A percentile compares a stretch with the other conserved stretches of the same genome.
Evolutionary conservation across 192 early-diverging fungal species (phyloP).

Genomic region (Chytriomyces confervae): DNA sequence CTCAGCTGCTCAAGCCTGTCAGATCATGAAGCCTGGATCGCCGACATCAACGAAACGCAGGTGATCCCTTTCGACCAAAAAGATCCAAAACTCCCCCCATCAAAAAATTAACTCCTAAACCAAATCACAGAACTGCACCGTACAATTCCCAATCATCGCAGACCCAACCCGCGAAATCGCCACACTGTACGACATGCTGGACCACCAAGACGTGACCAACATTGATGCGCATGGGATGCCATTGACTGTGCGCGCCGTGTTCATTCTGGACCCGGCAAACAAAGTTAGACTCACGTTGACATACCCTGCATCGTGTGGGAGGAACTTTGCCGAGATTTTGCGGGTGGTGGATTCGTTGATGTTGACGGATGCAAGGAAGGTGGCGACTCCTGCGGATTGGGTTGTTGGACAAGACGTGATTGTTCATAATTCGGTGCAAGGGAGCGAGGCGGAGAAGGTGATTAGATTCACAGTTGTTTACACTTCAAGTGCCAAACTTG

Average conservation of each 20-base stretch:
- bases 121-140: constrained; percentile 60
- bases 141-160: constrained; percentile 94
- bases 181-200: constrained; percentile 95
- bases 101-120: background rate
- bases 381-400: constrained; percentile 97
- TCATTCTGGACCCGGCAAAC: constrained; percentile 93
- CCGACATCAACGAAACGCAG: constrained; percentile 90
- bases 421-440: constrained; percentile 81
- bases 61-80: constrained; percentile 26
- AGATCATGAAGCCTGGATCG: constrained; percentile 86
- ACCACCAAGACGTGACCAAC: constrained; percentile 92
- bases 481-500: background rate
- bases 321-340: constrained; percentile 98
- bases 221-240: constrained; percentile 87
- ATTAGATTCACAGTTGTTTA: background rate
- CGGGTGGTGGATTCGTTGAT: constrained; percentile 93
- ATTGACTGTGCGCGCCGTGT: constrained; percentile 94
- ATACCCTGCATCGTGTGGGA: constrained; percentile 89
- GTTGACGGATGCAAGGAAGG: constrained; percentile 82
- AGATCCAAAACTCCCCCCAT: background rate
- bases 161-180: constrained; percentile 87
- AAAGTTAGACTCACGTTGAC: constrained; percentile 86
- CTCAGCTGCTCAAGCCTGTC: constrained; percentile 88
- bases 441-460: constrained; percentile 73
- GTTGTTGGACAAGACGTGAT: constrained; percentile 83